Conservation (phyloP, 2,329 filamentous ascomycete genomes). For the Talaromyces funiculosus region DNA sequence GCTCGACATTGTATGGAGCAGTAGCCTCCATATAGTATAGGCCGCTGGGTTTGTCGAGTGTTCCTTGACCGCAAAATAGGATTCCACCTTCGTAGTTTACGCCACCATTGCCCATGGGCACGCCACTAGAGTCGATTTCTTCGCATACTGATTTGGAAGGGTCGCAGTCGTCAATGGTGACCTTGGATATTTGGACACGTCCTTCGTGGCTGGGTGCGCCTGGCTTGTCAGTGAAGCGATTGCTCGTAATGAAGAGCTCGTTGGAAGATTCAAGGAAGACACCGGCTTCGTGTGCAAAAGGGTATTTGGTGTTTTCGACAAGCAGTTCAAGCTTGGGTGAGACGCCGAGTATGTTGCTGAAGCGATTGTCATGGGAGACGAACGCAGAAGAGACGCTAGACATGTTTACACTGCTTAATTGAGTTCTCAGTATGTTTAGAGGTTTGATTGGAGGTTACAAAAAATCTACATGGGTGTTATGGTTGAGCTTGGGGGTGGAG, state of each 20-base stretch:
- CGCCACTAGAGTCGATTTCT: background rate
- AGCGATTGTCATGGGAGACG: background rate
- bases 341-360: background rate
- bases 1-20: conserved; percentile 1
- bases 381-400: background rate
- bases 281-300: background rate
- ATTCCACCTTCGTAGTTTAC: background rate
- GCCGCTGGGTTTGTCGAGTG: background rate
- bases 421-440: background rate
- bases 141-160: background rate
- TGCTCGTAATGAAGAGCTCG: background rate
- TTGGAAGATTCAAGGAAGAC: background rate
- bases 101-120: background rate
- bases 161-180: background rate
- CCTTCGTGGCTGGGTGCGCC: background rate
- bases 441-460: background rate
- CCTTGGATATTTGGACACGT: background rate
- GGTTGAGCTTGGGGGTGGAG: background rate
- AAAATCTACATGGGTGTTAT: background rate
- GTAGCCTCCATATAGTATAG: background rate
- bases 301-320: background rate
- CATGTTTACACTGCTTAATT: background rate
- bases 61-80: background rate
- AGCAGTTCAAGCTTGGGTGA: background rate
- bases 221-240: background rate